A percentile compares a stretch with the other conserved stretches of the same genome.
Evolutionary conservation across 1,139 yeast genomes (phyloP).

Genomic region (Geotrichum citri-aurantii): DNA sequence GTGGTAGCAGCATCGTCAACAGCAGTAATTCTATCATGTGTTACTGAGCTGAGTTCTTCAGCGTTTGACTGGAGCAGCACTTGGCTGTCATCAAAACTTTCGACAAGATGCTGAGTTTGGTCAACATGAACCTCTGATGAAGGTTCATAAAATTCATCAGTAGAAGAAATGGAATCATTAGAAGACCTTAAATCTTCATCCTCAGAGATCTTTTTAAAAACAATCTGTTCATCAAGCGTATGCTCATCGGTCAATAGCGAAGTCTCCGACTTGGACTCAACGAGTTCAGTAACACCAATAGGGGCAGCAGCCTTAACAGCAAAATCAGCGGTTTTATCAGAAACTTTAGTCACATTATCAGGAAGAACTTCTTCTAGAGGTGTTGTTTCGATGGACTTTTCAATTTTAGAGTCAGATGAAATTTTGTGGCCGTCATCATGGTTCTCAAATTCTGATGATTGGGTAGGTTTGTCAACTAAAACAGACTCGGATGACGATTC

Average conservation of each 20-base stretch:
- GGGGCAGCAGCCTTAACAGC: background rate
- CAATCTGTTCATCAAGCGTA: background rate
- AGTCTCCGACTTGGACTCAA: background rate
- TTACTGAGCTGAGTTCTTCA: background rate
- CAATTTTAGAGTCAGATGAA: background rate
- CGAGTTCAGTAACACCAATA: background rate
- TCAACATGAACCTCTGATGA: background rate
- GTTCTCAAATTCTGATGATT: background rate
- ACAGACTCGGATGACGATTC: background rate
- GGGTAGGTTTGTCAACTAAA: background rate
- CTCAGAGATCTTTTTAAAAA: background rate
- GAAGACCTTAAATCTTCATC: background rate
- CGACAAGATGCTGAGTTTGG: background rate
- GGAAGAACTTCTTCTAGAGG: background rate
- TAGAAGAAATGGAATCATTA: background rate
- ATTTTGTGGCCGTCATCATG: background rate
- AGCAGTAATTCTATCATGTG: background rate
- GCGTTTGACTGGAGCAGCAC: background rate
- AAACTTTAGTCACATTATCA: background rate
- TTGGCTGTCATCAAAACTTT: background rate
- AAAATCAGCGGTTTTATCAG: background rate
- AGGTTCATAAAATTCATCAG: slow-evolving; percentile 1
- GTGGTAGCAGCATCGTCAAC: background rate
- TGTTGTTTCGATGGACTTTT: background rate
- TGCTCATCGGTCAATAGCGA: background rate